Base-by-base conservation (phyloP, 768 basidiomycete genomes). In the Auricularia auricula-judae region DNA sequence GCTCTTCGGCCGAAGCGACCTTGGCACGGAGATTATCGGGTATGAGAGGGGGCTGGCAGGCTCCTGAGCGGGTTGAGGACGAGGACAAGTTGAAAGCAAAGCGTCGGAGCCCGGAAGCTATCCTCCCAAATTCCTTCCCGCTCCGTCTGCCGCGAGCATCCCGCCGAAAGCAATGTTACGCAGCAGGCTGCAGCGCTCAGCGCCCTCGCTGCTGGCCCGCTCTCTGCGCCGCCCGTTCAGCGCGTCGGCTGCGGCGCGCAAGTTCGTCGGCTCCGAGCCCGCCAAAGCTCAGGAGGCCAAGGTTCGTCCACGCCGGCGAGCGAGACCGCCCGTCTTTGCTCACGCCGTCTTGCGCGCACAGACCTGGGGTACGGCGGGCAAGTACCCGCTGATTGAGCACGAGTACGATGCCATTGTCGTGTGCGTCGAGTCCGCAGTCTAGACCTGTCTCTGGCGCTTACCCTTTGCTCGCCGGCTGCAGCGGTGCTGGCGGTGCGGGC, bases 371-470 rank as follows among this genome's bases (percentile, higher is more conserved):
- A 82, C 86, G 58, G 88, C 86, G 47, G 91, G 89, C 61, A 92
- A 94, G 74, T 99, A 98, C 74, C 93, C 96, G 21, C 81, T 99
- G 67, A 94, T 99, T 70, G 97, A 99, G 74, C 97, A 99, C 74
- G 95, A 98, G 75, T 98, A 93, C 76, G 96, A 99, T 81, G 96
- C 96, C 18, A 88, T 99, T 70, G 96, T 98, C 65, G 93, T 98
- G 93, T 97, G 73, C 76, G 95, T 83, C 33, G 36, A 21, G 11
- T 35, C 43, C 23, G 33, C 54, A 4, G 64, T 59, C 36, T 16
- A 58, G 35, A 4, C 33, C 61, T 63, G 65, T 36, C 5, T 11
- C 1, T 61, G 3, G 44, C 54, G 18, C 68, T 74, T 4, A 75
- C 64, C 29, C 61, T 29, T 29, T 29, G 29, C 29, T 29, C 29